Evolutionary conservation across 2,329 filamentous ascomycete species (phyloP).

Genomic region (Cladophialophora chaetospira): DNA sequence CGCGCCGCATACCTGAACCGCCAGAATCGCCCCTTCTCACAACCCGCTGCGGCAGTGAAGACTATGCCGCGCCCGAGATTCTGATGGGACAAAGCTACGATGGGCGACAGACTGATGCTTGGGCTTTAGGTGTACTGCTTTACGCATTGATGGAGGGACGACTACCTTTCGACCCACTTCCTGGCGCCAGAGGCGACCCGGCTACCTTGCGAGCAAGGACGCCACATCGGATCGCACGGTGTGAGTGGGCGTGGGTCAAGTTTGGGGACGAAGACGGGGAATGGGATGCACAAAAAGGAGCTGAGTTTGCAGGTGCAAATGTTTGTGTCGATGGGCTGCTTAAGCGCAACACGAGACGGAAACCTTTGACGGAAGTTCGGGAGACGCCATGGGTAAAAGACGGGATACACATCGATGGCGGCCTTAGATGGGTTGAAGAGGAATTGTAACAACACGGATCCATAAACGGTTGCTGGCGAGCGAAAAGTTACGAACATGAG

Average conservation of each 20-base stretch:
- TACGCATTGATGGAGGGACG: constrained; percentile 94
- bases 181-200: constrained; percentile 71
- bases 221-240: constrained; percentile 90
- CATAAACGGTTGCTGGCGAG: no score
- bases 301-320: constrained; percentile 72
- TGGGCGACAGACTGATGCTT: constrained; percentile 86
- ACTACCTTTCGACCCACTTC: constrained; percentile 87
- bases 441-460: constrained; percentile 29
- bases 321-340: constrained; percentile 80
- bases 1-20: constrained; percentile 72
- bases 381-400: constrained; percentile 73
- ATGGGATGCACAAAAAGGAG: constrained; percentile 70
- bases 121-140: constrained; percentile 89
- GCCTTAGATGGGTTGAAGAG: constrained; percentile 53
- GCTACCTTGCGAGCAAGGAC: constrained; percentile 77
- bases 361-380: constrained; percentile 72
- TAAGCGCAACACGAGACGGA: constrained; percentile 77
- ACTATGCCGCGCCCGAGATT: constrained; percentile 95
- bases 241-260: constrained; percentile 93
- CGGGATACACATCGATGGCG: constrained; percentile 68
- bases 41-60: constrained; percentile 91
- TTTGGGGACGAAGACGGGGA: constrained; percentile 84
- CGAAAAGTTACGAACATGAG: no score
- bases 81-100: constrained; percentile 95
- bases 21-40: constrained; percentile 83